Evolutionary conservation across 805 yeast genomes (phyloP), one percentile per base, ranked within the genome.

Genomic region (Saccharomycopsis sp.): DNA sequence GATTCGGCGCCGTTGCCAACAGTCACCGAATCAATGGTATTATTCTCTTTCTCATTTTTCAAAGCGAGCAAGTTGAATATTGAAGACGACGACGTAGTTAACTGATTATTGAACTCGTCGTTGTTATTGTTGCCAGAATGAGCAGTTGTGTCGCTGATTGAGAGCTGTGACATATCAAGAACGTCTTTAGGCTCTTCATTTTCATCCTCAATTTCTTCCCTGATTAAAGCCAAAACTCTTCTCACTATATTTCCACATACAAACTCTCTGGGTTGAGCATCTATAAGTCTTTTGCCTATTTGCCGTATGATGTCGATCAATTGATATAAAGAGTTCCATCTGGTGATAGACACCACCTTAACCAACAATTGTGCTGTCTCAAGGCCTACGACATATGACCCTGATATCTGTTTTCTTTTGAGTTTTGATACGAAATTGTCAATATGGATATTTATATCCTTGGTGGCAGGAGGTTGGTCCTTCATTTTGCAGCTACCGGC

Each of bases 201-300:
- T 51, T 72, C 75, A 54, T 82, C 84, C 61, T 81, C 89, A 34
- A 86, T 80, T 69, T 92, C 97, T 65, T 94, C 98, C 65, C 98
- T 78, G 55, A 93, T 84, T 57, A 89, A 74, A 0, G 96, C 91
- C 63, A 94, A 75, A 0, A 93, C 92, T 68, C 99, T 80, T 69
- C 98, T 81, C 17, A 93, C 87, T 44, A 94, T 86, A 70, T 94
- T 94, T 8, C 98, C 98, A 57, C 92, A 83, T 2, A 91, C 81
- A 64, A 91, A 85, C 66, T 92, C 96, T 63, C 89, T 80, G 5
- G 98, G 97, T 67, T 89, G 94, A 2, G 97, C 96, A 23, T 78
- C 81, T 44, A 83, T 82, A 53, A 94, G 73, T 35, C 79, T 73
- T 47, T 75, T 75, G 7, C 98, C 99, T 19, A 92, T 81, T 57